Evolutionary conservation across 225 moss, liverwort and hornwort genomes (phyloP).

Genomic region (Straminergon stramineum): DNA sequence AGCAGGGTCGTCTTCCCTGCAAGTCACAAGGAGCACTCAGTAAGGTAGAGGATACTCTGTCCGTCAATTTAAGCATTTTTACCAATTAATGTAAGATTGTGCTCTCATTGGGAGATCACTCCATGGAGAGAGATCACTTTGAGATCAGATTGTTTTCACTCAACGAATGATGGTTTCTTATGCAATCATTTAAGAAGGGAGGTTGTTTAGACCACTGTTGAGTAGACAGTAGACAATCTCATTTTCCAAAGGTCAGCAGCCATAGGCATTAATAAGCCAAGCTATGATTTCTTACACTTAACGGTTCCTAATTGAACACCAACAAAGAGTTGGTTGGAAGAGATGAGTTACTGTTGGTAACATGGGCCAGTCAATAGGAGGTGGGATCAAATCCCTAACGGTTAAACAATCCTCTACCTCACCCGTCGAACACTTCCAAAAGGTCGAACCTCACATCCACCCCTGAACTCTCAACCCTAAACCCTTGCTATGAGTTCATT

Average conservation of each 20-base stretch:
- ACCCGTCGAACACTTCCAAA: not conserved
- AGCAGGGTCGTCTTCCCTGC: slow-evolving; percentile 89
- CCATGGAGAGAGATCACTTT: not conserved
- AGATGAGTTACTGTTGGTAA: not conserved
- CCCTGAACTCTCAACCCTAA: not conserved
- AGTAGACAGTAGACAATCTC: not conserved
- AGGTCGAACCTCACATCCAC: not conserved
- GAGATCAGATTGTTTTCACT: not conserved
- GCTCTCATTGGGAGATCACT: not conserved
- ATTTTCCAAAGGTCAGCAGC: not conserved
- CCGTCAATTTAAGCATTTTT: not conserved
- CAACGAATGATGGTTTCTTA: not conserved
- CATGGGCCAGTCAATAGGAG: not conserved
- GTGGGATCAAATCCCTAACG: not conserved
- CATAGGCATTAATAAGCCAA: not conserved
- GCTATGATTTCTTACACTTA: not conserved
- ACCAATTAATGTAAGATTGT: not conserved
- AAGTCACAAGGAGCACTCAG: not conserved
- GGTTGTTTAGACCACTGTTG: not conserved
- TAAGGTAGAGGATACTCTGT: not conserved
- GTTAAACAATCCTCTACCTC: not conserved
- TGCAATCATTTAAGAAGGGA: not conserved
- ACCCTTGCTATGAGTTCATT: not conserved
- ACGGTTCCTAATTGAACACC: not conserved
- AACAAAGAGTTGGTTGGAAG: not conserved